phyloP scores from a whole-genome alignment of 1,139 yeast species.

The Candida sanyaensis region DNA sequence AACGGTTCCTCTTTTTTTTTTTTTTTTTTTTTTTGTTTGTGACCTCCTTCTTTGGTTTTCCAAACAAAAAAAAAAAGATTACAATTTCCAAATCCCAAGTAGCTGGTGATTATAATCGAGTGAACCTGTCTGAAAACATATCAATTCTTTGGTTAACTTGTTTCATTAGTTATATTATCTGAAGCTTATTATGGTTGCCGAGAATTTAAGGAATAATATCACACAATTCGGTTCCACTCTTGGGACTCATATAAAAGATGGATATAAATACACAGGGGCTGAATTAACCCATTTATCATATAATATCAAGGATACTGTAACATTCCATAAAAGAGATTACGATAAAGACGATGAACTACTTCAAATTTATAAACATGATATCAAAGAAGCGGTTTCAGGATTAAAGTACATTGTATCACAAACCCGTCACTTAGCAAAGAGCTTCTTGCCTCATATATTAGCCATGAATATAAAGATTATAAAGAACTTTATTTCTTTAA shows the following conservation, averaged over 20 bases:
- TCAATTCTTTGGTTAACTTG: no score
- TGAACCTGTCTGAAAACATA: no score
- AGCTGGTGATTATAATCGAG: no score
- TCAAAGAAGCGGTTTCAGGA: slow-evolving; percentile 43
- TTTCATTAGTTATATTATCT: background rate
- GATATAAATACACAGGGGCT: slow-evolving; percentile 12
- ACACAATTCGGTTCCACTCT: slow-evolving; percentile 10
- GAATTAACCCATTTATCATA: slow-evolving; percentile 13
- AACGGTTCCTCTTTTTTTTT: no score
- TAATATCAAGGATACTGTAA: slow-evolving; percentile 16
- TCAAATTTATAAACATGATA: slow-evolving; percentile 44
- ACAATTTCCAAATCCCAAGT: no score
- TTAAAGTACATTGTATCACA: slow-evolving; percentile 42
- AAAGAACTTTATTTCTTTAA: slow-evolving; percentile 31
- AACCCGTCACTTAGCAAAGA: slow-evolving; percentile 31
- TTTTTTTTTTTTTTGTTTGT: no score
- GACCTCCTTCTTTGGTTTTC: no score
- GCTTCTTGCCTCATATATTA: slow-evolving; percentile 39
- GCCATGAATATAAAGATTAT: slow-evolving; percentile 34
- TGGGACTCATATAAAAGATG: slow-evolving; percentile 15
- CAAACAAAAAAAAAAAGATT: no score
- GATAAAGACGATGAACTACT: slow-evolving; percentile 46
- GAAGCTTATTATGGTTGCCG: slow-evolving; percentile 12
- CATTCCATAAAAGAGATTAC: slow-evolving; percentile 22
- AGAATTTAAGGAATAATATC: slow-evolving; percentile 12